Evolutionary conservation across 352 stramenopile genomes (phyloP).

Genomic region (Globisporangium echinulatum): DNA sequence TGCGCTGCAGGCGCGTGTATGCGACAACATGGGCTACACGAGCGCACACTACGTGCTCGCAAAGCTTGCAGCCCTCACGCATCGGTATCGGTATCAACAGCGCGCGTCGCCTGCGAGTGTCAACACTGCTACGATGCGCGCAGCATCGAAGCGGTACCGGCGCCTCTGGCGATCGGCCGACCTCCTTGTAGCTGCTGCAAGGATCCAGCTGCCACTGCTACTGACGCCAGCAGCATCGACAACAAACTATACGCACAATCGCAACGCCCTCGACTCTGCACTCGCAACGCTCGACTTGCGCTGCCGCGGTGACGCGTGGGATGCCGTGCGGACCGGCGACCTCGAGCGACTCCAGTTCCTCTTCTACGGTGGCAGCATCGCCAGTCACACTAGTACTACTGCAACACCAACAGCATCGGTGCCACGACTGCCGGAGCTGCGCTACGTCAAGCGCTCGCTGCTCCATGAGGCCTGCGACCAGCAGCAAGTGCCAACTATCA

Average conservation of each 20-base stretch:
- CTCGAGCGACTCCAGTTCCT: slow-evolving; percentile 32
- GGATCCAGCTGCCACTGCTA: too few relatives aligned
- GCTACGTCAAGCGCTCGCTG: slow-evolving; percentile 28
- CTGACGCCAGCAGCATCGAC: too few relatives aligned
- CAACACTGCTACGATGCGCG: slow-evolving; percentile 10
- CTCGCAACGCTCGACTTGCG: slow-evolving; percentile 21
- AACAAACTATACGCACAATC: background rate
- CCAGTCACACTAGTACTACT: too few relatives aligned
- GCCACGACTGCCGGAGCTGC: slow-evolving; percentile 9
- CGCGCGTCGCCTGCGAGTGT: background rate
- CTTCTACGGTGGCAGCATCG: slow-evolving; percentile 14
- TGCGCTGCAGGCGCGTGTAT: slow-evolving; percentile 27
- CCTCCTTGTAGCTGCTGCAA: background rate
- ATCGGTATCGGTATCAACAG: background rate
- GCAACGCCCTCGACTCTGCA: background rate
- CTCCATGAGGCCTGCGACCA: slow-evolving; percentile 52
- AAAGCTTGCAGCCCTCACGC: slow-evolving; percentile 27
- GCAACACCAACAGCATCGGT: background rate
- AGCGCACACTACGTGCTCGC: slow-evolving; percentile 41
- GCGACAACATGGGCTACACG: slow-evolving; percentile 32
- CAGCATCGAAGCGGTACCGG: slow-evolving; percentile 20
- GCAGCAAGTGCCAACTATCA: slow-evolving; percentile 16
- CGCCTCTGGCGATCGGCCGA: slow-evolving; percentile 5
- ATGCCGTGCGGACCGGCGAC: slow-evolving; percentile 33
- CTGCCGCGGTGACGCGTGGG: slow-evolving; percentile 46